Base-by-base conservation (phyloP, 768 basidiomycete species). In the Amanita molliuscula region DNA sequence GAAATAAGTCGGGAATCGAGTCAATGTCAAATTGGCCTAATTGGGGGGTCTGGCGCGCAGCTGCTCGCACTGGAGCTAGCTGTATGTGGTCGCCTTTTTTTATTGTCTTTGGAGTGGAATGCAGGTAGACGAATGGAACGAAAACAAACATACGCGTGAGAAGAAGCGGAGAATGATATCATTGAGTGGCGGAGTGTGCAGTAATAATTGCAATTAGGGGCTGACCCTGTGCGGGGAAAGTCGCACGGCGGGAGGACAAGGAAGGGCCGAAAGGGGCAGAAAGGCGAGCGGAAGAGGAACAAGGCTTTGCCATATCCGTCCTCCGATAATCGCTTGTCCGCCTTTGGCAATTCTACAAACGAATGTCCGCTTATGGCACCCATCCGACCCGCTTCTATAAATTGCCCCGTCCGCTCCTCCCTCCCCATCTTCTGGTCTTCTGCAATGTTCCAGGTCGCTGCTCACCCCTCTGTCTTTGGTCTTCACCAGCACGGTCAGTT, bases 391-490 rank as follows among this genome's bases (percentile, higher is more conserved):
- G 58, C 44, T 48, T 18, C 38, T 52, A 48, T 52, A 51, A 50
- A 48, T 42, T 29, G 47, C n/a, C 43, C 33, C 20, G 37, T 42
- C 48, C 43, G 25, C 36, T 36, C 47, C 13, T 38, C 45, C 44
- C 35, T 44, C 25, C 23, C 15, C 41, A 49, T 31, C 40, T 26
- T 45, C 53, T 48, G 20, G 38, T 25, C 46, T 42, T 16, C n/a
- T 33, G 54, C 48, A 47, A 75, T 75, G 74, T 69, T 75, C 68
- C 73, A 74, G 62, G 70, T 76, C 58, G 67, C 73, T 3, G 61
- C 72, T 26, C 72, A 75, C 47, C 67, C 69, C 26, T 53, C 69
- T 33, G 54, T 70, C 43, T 75, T 74, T 57, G 56, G 61, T 53
- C 62, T 62, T 53, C 70, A 67, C 59, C 54, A 56, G 44, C 70